Percentiles rank a stretch among this genome's conserved stretches.
phyloP scores from a whole-genome alignment of 2,329 filamentous ascomycete genomes.

The Leptoxyphium fumago region DNA sequence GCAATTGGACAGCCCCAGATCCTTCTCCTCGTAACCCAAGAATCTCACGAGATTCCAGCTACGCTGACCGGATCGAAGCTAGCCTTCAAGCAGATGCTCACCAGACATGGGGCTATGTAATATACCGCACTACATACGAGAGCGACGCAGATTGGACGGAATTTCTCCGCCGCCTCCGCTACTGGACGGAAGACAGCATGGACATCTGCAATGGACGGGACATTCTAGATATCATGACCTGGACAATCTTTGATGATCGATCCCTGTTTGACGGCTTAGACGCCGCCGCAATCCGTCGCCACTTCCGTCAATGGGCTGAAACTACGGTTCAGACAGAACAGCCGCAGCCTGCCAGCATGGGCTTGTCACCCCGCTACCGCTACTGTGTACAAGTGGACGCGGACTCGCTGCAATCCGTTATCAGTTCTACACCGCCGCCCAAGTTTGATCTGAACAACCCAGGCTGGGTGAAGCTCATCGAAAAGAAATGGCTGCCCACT shows the following conservation, averaged over 20 bases:
- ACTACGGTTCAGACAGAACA: constrained; percentile 2
- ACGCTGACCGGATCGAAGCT: constrained; percentile 5
- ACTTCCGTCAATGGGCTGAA: constrained; percentile 5
- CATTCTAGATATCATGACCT: constrained; percentile 4
- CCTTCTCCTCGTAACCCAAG: background rate
- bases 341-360: background rate
- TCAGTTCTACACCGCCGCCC: constrained; percentile 1
- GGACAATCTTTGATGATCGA: constrained; percentile 6
- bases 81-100: constrained; percentile 3
- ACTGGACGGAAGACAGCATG: constrained; percentile 1
- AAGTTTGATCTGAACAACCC: constrained; percentile 1
- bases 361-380: constrained; percentile 4
- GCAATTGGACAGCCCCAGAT: background rate
- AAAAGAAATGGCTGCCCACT: constrained; percentile 2
- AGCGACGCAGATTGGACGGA: constrained; percentile 6
- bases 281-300: constrained; percentile 1
- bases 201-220: constrained; percentile 2
- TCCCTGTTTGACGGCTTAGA: constrained; percentile 4
- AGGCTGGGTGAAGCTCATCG: constrained; percentile 4
- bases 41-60: constrained; percentile 1
- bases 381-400: constrained; percentile 5
- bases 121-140: constrained; percentile 8
- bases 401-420: constrained; percentile 3
- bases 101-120: constrained; percentile 7
- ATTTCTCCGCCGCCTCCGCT: constrained; percentile 4